Evolutionary conservation across 139 green algal genomes (phyloP), one percentile per base, ranked within the genome.

Genomic region (Penium margaritaceum): DNA sequence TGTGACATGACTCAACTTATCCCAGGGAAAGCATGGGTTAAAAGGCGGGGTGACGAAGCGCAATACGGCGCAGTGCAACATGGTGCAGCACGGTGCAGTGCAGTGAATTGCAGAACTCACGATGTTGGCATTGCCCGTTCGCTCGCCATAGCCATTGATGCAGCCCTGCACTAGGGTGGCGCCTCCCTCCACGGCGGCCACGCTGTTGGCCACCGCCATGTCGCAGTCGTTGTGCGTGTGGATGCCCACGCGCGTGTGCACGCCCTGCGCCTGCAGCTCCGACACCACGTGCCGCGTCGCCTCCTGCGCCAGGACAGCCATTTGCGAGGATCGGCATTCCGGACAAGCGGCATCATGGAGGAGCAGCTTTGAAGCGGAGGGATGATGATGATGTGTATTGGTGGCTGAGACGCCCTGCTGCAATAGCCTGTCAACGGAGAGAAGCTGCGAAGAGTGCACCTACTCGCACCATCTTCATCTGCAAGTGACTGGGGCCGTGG

Each of bases 211-310:
- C 30, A 85, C 80, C 1, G 80, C 80, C 43, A 85, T 55, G 21
- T 61, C 72, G 43, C 61, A 81, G 62, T 85, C 80, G 70, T 85
- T 85, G 63, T 85, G 80, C 27, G 58, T 73, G 79, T 85, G 80
- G 12, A 85, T 70, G 21, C 80, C 80, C 12, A 85, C 38, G 1
- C 66, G 43, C 21, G 61, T 54, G 17, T 76, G 12, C 0, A 14
- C 6, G 4, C 30, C 30, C 17, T 6, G n/a, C 35, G 30, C 63
- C 7, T 43, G 12, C 67, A 47, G 38, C 38, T 14, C 65, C 17
- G 15, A 4, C 46, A 66, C 15, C 54, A 69, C 66, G 5, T 47
- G 14, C 53, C 19, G 14, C 21, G 53, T 74, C 66, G 43, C 47
- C 66, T 74, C 47, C 63, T 73, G 63, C 44, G 27, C 24, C 21